Conservation (phyloP, 2,329 filamentous ascomycete genomes). For the Chaetomium globosum region DNA sequence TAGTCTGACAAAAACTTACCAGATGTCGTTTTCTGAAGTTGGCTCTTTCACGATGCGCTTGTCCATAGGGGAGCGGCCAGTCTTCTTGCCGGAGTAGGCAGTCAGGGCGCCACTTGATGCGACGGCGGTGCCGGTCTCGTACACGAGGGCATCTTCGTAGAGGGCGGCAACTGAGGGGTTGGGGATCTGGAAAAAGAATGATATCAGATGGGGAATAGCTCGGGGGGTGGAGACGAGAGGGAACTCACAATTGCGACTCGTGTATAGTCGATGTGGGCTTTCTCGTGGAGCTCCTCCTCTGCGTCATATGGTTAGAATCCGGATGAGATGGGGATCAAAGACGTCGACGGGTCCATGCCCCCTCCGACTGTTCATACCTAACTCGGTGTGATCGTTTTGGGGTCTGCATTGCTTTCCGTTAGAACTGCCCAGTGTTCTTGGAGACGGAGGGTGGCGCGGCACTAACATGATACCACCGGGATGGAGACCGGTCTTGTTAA, state of each 20-base stretch:
- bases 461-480: constrained; percentile 87
- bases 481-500: constrained; percentile 93
- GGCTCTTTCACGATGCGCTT: constrained; percentile 96
- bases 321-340: neutral
- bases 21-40: constrained; percentile 85
- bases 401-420: constrained; percentile 57
- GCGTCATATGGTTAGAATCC: constrained; percentile 19
- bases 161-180: constrained; percentile 94
- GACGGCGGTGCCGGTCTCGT: constrained; percentile 97
- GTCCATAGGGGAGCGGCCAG: constrained; percentile 91
- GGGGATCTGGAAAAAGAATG: constrained; percentile 57
- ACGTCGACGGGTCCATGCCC: neutral
- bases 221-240: neutral
- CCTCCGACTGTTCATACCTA: constrained; percentile 56
- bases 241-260: constrained; percentile 88
- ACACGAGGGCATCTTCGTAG: constrained; percentile 96
- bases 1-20: constrained; percentile 52
- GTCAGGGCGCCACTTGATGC: constrained; percentile 93
- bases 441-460: neutral
- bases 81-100: constrained; percentile 98
- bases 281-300: constrained; percentile 95
- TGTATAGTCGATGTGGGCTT: constrained; percentile 98
- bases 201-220: constrained; percentile 32
- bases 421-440: constrained; percentile 6
- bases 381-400: constrained; percentile 85